A percentile compares a stretch with the other conserved stretches of the same genome.
Evolutionary conservation across 768 basidiomycete species (phyloP).

Genomic region (Saitozyma sp.): DNA sequence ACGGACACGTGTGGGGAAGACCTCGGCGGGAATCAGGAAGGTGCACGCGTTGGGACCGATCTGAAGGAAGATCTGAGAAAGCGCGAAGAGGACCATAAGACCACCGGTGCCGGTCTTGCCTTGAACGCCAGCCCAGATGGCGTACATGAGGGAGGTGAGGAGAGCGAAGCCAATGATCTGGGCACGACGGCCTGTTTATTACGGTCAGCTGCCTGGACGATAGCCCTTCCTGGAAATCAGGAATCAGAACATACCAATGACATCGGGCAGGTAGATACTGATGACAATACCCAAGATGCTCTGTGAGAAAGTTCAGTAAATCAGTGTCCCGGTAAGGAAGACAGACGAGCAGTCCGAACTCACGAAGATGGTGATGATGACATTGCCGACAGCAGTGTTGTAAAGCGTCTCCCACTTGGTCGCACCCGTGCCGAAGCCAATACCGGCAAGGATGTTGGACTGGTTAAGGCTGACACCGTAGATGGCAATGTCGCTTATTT

Average conservation of each 20-base stretch:
- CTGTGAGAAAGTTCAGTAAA: conserved; percentile 39
- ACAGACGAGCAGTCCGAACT: not conserved
- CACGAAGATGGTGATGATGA: conserved; percentile 60
- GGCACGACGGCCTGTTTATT: not conserved
- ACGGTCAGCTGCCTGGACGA: no score
- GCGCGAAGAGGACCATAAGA: conserved; percentile 71
- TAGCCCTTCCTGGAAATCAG: no score
- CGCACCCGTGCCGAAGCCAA: conserved; percentile 64
- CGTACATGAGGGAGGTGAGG: conserved; percentile 65
- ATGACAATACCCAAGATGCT: conserved; percentile 73
- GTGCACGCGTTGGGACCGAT: conserved; percentile 59
- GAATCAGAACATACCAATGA: not conserved
- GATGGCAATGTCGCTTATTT: conserved; percentile 64
- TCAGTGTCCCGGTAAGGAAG: not conserved
- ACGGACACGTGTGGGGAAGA: conserved; percentile 74
- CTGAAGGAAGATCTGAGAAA: conserved; percentile 60
- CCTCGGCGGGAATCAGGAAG: conserved; percentile 76
- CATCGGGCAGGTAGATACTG: conserved; percentile 58
- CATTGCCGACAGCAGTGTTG: conserved; percentile 66
- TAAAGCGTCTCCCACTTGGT: conserved; percentile 67
- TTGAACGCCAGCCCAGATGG: conserved; percentile 60
- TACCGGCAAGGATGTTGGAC: conserved; percentile 62
- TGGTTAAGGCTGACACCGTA: conserved; percentile 9
- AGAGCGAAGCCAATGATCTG: conserved; percentile 55
- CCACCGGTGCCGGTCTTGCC: conserved; percentile 55